Conservation (phyloP, 2,329 filamentous ascomycete genomes). For the Rhynchosporium agropyri region DNA sequence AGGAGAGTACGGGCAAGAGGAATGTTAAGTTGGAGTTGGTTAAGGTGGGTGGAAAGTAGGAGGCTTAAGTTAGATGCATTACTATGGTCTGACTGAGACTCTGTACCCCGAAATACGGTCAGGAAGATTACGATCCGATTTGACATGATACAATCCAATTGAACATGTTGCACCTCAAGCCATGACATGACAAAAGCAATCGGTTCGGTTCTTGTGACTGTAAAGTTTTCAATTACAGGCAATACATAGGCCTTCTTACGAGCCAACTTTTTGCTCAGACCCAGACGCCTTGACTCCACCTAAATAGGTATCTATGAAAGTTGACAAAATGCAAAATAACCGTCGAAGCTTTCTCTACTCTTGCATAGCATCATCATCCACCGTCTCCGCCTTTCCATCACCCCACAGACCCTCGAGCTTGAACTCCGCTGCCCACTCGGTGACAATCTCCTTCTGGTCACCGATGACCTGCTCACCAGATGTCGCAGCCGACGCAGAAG, state of each 20-base stretch:
- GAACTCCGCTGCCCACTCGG: constrained; percentile 92
- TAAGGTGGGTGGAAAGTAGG: constrained; percentile 30
- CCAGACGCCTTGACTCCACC: constrained; percentile 17
- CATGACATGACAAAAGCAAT: too few relatives aligned
- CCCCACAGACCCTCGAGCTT: constrained; percentile 93
- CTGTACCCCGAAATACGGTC: not conserved
- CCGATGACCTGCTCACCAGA: constrained; percentile 52
- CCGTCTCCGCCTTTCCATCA: constrained; percentile 50
- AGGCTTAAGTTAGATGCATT: constrained; percentile 10
- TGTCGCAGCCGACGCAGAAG: constrained; percentile 43
- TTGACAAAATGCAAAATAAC: not conserved
- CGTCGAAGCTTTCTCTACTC: constrained; percentile 27
- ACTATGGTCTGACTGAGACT: not conserved
- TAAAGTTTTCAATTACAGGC: constrained; percentile 11
- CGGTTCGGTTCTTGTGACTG: not conserved
- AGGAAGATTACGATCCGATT: constrained; percentile 2
- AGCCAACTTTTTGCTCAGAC: constrained; percentile 15
- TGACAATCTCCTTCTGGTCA: constrained; percentile 85
- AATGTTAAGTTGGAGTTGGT: constrained; percentile 78
- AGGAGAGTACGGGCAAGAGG: constrained; percentile 94
- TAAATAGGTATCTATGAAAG: constrained; percentile 4
- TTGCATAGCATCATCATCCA: constrained; percentile 39
- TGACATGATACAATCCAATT: not conserved
- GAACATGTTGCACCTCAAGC: too few relatives aligned
- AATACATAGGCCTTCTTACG: constrained; percentile 6